These are phyloP conservation scores for Eucalyptus curtisii DNA, from an alignment of 345 rosid genomes.

Conservation along the genomic window DNA sequence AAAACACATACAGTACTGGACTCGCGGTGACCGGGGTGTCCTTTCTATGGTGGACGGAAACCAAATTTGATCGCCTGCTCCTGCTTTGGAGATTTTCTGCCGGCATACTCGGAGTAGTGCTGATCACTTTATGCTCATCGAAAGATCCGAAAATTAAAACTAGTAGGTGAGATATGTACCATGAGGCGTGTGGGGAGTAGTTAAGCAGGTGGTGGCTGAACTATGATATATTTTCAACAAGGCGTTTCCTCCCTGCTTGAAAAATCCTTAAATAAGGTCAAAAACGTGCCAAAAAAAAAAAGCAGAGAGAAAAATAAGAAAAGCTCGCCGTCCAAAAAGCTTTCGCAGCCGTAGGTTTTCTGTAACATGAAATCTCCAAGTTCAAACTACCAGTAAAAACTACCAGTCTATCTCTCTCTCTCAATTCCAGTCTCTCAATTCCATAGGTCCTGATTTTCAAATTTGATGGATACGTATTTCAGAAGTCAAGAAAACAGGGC, in stretches of 20 bases:
- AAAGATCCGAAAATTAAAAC: background rate
- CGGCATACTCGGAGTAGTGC: background rate
- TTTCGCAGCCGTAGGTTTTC: background rate
- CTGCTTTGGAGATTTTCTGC: background rate
- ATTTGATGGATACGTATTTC: background rate
- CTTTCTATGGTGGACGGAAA: background rate
- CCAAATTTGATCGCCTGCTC: background rate
- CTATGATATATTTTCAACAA: background rate
- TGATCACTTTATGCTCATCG: background rate
- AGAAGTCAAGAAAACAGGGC: background rate
- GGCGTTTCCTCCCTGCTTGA: background rate
- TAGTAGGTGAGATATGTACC: background rate
- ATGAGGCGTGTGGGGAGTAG: background rate
- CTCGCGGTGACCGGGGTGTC: background rate
- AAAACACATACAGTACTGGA: background rate
- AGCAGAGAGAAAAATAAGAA: background rate
- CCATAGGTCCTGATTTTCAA: background rate
- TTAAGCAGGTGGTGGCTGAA: background rate
- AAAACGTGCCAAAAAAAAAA: background rate
- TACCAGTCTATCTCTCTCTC: background rate
- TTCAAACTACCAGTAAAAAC: background rate
- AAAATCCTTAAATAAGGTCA: background rate
- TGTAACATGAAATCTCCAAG: background rate
- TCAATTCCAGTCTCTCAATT: no score
- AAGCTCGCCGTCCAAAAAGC: background rate